These are phyloP conservation scores for Leccinum fibrillosum DNA, from an alignment of 768 basidiomycete genomes.

Conservation along the genomic window DNA sequence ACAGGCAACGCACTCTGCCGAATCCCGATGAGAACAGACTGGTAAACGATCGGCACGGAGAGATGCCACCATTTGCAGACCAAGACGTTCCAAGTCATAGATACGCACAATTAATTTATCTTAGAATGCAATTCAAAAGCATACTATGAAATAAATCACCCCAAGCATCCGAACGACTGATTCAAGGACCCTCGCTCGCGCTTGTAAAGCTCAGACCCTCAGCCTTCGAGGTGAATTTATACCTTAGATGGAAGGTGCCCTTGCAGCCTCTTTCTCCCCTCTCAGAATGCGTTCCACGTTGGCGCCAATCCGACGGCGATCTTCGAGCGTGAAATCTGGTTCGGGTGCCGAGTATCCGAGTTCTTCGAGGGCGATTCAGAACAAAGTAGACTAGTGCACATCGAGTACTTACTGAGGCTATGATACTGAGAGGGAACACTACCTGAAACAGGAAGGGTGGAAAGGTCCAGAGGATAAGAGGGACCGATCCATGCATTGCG, in stretches of 20 bases:
- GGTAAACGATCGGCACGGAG: too few species aligned
- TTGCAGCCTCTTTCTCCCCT: conserved; percentile 66
- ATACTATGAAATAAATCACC: not conserved
- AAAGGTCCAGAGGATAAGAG: conserved; percentile 63
- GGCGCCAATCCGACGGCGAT: conserved; percentile 57
- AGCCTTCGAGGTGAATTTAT: not conserved
- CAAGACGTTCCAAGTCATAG: not conserved
- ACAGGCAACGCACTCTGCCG: too few species aligned
- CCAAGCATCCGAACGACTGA: not conserved
- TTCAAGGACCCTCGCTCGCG: not conserved
- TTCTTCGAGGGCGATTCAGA: conserved; percentile 35
- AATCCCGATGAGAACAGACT: too few species aligned
- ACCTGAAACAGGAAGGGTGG: conserved; percentile 49
- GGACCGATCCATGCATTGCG: conserved; percentile 74
- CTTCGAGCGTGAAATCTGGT: conserved; percentile 52
- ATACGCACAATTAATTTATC: not conserved
- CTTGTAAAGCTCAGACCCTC: not conserved
- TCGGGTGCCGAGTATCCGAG: conserved; percentile 63
- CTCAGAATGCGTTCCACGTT: conserved; percentile 57
- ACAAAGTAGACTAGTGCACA: not conserved
- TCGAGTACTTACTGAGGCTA: conserved; percentile 49
- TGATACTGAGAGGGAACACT: conserved; percentile 67
- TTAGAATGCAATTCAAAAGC: not conserved
- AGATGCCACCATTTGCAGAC: too few species aligned
- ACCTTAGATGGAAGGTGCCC: conserved; percentile 43